Evolutionary conservation across 106 monocot genomes (phyloP).

Genomic region (Hemerocallis citrina): DNA sequence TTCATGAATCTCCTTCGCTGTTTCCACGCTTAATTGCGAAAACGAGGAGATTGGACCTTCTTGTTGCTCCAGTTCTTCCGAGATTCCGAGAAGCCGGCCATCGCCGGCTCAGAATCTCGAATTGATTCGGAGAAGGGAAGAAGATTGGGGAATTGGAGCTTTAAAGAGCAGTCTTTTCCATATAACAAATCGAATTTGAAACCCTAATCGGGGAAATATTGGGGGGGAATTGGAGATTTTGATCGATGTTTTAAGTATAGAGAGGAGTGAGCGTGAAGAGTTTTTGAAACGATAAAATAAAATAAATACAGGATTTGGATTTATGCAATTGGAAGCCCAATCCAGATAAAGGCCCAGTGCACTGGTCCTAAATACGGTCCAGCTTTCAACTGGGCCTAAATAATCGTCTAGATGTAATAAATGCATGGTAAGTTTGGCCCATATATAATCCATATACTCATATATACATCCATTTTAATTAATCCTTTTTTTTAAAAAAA

Average conservation of each 20-base stretch:
- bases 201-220: not conserved
- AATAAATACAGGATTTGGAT: not conserved
- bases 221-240: not conserved
- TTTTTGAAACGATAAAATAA: not conserved
- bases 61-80: not conserved
- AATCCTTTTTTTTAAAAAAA: too few relatives aligned
- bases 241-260: too few relatives aligned
- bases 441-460: too few relatives aligned
- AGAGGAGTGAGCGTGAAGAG: not conserved
- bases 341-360: too few relatives aligned
- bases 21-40: not conserved
- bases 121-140: not conserved
- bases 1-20: not conserved
- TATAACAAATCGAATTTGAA: not conserved
- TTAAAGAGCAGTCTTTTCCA: conserved; percentile 1
- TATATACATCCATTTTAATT: too few relatives aligned
- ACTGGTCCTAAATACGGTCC: too few relatives aligned
- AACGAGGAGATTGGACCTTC: not conserved
- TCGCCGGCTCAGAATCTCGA: not conserved
- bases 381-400: too few relatives aligned
- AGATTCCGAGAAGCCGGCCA: not conserved
- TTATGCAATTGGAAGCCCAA: too few relatives aligned
- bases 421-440: too few relatives aligned
- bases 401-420: too few relatives aligned
- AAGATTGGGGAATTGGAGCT: not conserved